Conservation (phyloP, 306 rosid genomes). For the Mucuna pruriens region DNA sequence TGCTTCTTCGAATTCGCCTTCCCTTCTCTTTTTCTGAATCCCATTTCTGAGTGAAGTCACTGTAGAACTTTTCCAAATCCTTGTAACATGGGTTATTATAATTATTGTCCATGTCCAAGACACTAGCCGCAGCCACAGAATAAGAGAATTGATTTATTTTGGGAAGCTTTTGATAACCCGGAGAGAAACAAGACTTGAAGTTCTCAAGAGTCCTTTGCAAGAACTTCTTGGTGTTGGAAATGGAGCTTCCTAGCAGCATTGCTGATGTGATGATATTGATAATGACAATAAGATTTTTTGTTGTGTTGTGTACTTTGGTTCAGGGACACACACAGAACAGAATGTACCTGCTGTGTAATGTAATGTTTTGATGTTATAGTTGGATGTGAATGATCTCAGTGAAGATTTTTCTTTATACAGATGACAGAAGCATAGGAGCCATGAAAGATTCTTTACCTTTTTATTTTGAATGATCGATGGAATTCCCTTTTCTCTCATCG, state of each 20-base stretch:
- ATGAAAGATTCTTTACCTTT: conserved; percentile 51
- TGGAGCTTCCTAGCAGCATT: conserved; percentile 69
- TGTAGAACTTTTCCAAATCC: conserved; percentile 60
- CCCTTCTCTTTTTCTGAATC: conserved; percentile 43
- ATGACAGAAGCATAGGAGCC: conserved; percentile 53
- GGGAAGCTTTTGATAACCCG: conserved; percentile 68
- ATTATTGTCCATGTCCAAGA: conserved; percentile 12
- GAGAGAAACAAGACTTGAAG: conserved; percentile 70
- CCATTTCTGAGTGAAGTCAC: conserved; percentile 50
- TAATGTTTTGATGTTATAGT: conserved; percentile 32
- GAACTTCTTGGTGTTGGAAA: conserved; percentile 76
- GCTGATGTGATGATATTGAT: not conserved
- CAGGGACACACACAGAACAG: conserved; percentile 5
- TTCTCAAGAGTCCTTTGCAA: conserved; percentile 59
- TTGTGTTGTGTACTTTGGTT: conserved; percentile 26
- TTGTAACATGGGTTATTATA: conserved; percentile 37
- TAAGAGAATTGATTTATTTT: conserved; percentile 49
- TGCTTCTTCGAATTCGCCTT: conserved; percentile 36
- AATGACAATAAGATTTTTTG: conserved; percentile 17
- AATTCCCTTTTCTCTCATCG: conserved; percentile 28
- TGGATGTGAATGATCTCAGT: conserved; percentile 22
- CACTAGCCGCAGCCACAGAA: conserved; percentile 15
- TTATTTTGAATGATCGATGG: not conserved
- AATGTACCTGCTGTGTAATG: not conserved
- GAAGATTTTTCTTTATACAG: conserved; percentile 59